A percentile compares a stretch with the other conserved stretches of the same genome.
Conservation (phyloP, 2,329 filamentous ascomycete genomes). For the Cryphonectria parasitica region DNA sequence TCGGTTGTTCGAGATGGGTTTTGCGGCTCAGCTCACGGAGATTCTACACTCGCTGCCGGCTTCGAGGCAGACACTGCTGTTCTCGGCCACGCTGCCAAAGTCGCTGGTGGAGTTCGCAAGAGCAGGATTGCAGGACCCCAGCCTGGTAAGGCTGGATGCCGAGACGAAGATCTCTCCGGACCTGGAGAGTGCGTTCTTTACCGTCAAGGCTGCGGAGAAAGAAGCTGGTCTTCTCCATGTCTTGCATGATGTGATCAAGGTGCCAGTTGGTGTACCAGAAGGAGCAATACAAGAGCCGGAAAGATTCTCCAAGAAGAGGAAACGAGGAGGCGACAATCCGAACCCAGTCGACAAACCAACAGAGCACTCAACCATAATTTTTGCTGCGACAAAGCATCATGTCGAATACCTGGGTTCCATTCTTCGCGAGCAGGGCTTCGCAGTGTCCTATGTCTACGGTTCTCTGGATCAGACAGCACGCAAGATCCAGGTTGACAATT, state of each 20-base stretch:
- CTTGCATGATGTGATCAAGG: constrained; percentile 88
- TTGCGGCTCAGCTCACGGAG: constrained; percentile 88
- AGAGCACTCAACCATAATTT: constrained; percentile 91
- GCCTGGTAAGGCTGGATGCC: constrained; percentile 85
- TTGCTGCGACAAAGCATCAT: constrained; percentile 94
- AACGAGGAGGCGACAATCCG: constrained; percentile 60
- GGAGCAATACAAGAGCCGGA: constrained; percentile 51
- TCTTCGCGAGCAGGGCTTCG: constrained; percentile 80
- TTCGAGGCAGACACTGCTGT: constrained; percentile 86
- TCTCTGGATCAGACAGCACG: constrained; percentile 92
- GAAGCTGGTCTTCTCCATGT: constrained; percentile 90
- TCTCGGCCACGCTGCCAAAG: constrained; percentile 92
- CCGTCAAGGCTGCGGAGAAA: constrained; percentile 89
- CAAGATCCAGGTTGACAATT: constrained; percentile 89
- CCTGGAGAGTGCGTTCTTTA: constrained; percentile 93
- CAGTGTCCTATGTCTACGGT: constrained; percentile 93
- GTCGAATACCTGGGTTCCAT: constrained; percentile 89
- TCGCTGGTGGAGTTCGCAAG: constrained; percentile 95
- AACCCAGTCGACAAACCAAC: constrained; percentile 73
- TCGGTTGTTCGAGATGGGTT: constrained; percentile 97
- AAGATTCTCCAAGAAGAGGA: constrained; percentile 69
- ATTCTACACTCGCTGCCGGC: constrained; percentile 87
- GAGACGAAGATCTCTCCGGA: constrained; percentile 97
- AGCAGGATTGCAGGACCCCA: constrained; percentile 90
- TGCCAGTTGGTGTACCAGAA: constrained; percentile 71